phyloP scores from a whole-genome alignment of 805 yeast genomes.

The Cyberlindnera meyerae region DNA sequence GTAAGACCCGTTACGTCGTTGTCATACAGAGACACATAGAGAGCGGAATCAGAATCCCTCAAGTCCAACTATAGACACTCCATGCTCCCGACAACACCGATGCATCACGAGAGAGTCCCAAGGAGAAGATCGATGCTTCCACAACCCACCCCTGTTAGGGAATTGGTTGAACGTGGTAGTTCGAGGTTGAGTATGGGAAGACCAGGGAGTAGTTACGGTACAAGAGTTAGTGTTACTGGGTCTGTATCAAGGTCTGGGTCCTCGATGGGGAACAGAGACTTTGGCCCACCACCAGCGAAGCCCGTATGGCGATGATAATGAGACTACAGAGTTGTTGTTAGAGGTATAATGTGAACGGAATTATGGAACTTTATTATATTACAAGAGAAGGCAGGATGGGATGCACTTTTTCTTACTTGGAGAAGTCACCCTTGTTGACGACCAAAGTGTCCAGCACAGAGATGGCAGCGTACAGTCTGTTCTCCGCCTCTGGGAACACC shows the following conservation, averaged over 20 bases:
- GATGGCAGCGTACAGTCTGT: conserved; percentile 92
- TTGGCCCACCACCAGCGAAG: conserved; percentile 10
- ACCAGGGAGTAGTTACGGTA: conserved; percentile 3
- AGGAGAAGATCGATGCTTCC: conserved; percentile 21
- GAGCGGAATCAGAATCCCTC: no score
- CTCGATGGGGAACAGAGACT: conserved; percentile 10
- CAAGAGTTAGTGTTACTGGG: not conserved
- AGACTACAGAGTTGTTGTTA: no score
- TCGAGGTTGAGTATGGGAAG: conserved; percentile 12
- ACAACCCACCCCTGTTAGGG: conserved; percentile 26
- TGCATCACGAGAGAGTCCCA: conserved; percentile 3
- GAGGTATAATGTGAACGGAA: no score
- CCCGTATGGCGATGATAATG: conserved; percentile 9
- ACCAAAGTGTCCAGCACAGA: conserved; percentile 90
- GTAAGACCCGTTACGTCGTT: conserved; percentile 23
- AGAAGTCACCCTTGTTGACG: conserved; percentile 67
- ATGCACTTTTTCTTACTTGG: no score
- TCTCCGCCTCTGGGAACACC: conserved; percentile 95
- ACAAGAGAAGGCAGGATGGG: no score
- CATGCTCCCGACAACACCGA: conserved; percentile 24
- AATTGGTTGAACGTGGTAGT: conserved; percentile 16
- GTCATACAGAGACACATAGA: conserved; percentile 12
- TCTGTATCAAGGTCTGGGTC: conserved; percentile 6
- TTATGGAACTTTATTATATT: no score
- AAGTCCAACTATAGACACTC: conserved; percentile 19